Base-by-base conservation (phyloP, 805 yeast genomes). In the Zygosaccharomyces bailii region DNA sequence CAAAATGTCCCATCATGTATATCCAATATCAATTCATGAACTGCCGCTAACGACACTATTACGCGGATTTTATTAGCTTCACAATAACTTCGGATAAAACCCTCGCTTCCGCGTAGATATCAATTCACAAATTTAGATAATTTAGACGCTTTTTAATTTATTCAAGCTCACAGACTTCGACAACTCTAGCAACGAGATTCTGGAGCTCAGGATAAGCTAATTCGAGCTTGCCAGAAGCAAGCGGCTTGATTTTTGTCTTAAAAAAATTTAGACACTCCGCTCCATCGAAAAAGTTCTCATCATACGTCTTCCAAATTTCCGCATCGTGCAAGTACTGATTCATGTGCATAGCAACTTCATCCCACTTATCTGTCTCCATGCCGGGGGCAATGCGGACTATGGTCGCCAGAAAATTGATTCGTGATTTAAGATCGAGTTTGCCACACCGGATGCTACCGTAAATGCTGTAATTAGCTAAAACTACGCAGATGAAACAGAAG, bases 311-410 rank as follows among this genome's bases (percentile, higher is more conserved):
- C 27, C 27, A 24, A 24, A 24, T n/a, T 4, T n/a, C 27, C 27
- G 6, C 27, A 4, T 6, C 27, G 27, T 24, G 27, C 27, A 24
- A 24, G 11, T 41, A 21, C 10, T 30, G 14, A 16, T 33, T 32
- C 30, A 33, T 32, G 16, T 20, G 4, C 10, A n/a, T 34, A 4
- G 44, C 44, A 6, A 41, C 37, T 2, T 16, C 19, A 16, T 41
- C 39, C 44, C 44, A 41, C 11, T 38, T 19, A 16, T 23, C 39
- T n/a, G 16, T 33, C 24, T 41, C 33, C 8, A 8, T 24, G 16
- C 34, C 25, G 6, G 44, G 44, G 4, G 39, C 38, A 5, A 41
- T 33, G 2, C n/a, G n/a, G 17, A 19, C 21, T n/a, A 41, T 33
- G 3, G 23, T 41, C 8, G 39, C 38, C 18, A 41, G 13, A 4